Evolutionary conservation across 139 green algal species (phyloP), one percentile per base, ranked within the genome.

Genomic region (Chlorella vulgaris): DNA sequence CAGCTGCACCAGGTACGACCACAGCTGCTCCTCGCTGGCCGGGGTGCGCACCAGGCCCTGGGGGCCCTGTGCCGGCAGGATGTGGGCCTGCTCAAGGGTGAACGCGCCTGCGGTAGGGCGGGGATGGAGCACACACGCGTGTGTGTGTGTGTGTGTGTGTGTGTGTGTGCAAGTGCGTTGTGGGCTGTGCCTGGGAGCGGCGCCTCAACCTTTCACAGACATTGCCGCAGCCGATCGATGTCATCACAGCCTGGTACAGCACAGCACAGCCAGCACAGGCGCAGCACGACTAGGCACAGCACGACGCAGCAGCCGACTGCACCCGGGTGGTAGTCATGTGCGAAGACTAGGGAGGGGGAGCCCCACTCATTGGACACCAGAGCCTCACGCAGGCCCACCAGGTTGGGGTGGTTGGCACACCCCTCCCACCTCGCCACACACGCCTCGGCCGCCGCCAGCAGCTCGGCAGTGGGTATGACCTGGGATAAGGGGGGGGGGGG

Each of bases 1-100:
- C 43, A 98, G 84, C 87, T 96, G 93, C 22, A 93, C 79, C 3
- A 89, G 75, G 84, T 98, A 98, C 61, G 84, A 89, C 95, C 95
- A 98, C 67, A 98, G 86, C 83, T 91, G 66, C 65, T 94, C 85
- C 86, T 98, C 95, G 31, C 69, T 89, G 29, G 88, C 83, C 43
- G 87, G 79, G 51, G 84, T 82, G 68, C 67, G 81, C 69, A 87
- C 21, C 42, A 86, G 55, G 36, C 84, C 84, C 70, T 82, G 76
- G 10, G 83, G 31, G 19, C 62, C 81, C 4, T 76, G 38, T 15
- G 70, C 68, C 4, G 84, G 84, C 77, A 79, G 82, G 65, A 92
- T 80, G 74, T 92, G 86, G 6, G 81, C 78, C 60, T 87, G 71
- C 70, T 85, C 88, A 65, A 97, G 87, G 36, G 88, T 90, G 58